These are phyloP conservation scores for Exophiala sp. DNA, from an alignment of 2,329 filamentous ascomycete species.

Conservation along the genomic window DNA sequence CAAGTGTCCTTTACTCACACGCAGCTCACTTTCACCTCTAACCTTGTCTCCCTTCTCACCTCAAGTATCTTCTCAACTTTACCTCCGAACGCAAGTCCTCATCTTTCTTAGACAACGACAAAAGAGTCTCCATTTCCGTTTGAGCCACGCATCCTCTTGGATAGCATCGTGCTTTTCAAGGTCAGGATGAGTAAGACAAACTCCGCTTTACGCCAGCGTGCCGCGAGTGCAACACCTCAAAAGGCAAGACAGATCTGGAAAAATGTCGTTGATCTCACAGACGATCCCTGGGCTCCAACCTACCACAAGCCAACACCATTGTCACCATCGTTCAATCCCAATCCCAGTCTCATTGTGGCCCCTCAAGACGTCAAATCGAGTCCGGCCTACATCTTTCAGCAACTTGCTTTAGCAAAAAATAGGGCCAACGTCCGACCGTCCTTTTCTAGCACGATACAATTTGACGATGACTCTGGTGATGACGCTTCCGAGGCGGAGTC, in stretches of 20 bases:
- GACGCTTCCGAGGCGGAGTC: background rate
- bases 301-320: slow-evolving; percentile 4
- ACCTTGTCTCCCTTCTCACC: no score
- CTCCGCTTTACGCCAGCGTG: background rate
- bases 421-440: slow-evolving; percentile 4
- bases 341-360: slow-evolving; percentile 3
- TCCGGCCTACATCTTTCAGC: slow-evolving; percentile 12
- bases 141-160: background rate
- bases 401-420: slow-evolving; percentile 28
- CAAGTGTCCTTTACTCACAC: no score
- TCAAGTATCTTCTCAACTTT: background rate
- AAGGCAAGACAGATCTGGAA: background rate
- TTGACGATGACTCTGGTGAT: slow-evolving; percentile 4
- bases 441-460: slow-evolving; percentile 4
- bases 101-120: background rate
- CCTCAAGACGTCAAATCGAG: slow-evolving; percentile 15
- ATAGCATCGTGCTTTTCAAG: background rate
- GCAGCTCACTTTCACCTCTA: background rate
- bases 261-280: slow-evolving; percentile 14
- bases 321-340: slow-evolving; percentile 2
- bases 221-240: slow-evolving; percentile 5
- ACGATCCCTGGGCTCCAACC: background rate
- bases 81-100: background rate
- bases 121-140: no score
- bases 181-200: slow-evolving; percentile 4